Evolutionary conservation across 2,329 filamentous ascomycete genomes (phyloP), one percentile per base, ranked within the genome.

Genomic region (Fusarium sp.): DNA sequence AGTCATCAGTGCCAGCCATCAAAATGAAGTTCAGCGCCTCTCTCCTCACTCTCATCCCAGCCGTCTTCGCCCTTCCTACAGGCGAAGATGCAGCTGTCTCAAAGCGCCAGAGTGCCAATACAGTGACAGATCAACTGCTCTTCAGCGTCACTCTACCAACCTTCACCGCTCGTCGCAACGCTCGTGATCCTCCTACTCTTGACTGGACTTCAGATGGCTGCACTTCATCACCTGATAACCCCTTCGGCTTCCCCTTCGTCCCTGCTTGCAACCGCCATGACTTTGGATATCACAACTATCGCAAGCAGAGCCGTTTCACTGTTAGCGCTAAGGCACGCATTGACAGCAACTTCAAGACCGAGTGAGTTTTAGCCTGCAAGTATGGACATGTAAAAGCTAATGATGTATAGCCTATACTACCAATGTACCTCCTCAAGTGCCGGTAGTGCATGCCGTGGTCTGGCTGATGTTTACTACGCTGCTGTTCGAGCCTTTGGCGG

Each of bases 271-370:
- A 86, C 65, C 85, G 88, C 11, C 87, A 90, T 66, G 88, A 89
- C 73, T 89, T 89, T 76, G 87, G 86, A 3, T 87, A 87, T 75
- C 79, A 82, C 22, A 89, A 90, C 79, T 89, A 84, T 76, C 85
- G 86, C 56, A 62, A 57, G 4, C 86, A 89, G 73, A 77, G 58
- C 4, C 83, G 87, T 5, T 87, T 89, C 76, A 84, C 81, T 6
- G 76, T 79, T 11, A 76, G 69, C 11, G 79, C 77, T 58, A 86
- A 85, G 74, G 58, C 76, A n/a, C 77, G 68, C 8, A 85, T 89
- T 45, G 87, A 89, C 56, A 72, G 78, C 52, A 84, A 86, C n/a
- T 88, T 89, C 75, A 83, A 82, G 73, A 72, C 38, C 0, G 85
- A 86, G 82, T 84, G 56, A 55, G 82, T 77, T 18, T 5, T 18